phyloP scores from a whole-genome alignment of 1,284 basidiomycete species.

The Rhizopogon parksii region DNA sequence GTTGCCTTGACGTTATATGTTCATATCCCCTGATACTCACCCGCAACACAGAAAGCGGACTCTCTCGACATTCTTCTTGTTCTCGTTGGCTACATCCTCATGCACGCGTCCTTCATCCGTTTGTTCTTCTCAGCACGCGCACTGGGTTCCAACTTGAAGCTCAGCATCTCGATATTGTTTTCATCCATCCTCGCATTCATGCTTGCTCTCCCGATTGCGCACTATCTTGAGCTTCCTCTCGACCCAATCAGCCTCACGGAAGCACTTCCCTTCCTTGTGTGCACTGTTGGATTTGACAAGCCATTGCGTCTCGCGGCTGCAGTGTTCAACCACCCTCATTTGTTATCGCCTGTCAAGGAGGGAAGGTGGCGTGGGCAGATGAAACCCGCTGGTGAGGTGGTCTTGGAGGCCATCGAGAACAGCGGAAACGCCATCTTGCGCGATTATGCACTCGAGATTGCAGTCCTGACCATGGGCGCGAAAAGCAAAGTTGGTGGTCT shows the following conservation, averaged over 20 bases:
- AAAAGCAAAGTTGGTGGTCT: constrained; percentile 85
- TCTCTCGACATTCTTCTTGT: constrained; percentile 95
- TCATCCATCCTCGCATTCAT: constrained; percentile 87
- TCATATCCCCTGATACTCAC: constrained; percentile 6
- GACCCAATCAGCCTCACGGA: constrained; percentile 93
- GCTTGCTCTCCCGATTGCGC: constrained; percentile 79
- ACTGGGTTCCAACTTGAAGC: constrained; percentile 86
- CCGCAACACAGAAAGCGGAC: constrained; percentile 69
- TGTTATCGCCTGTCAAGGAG: constrained; percentile 45
- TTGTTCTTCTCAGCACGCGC: constrained; percentile 82
- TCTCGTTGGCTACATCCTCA: constrained; percentile 90
- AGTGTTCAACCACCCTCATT: constrained; percentile 83
- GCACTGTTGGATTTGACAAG: constrained; percentile 97
- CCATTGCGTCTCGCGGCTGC: constrained; percentile 88
- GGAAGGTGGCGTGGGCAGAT: constrained; percentile 41
- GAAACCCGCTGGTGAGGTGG: constrained; percentile 78
- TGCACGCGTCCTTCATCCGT: constrained; percentile 94
- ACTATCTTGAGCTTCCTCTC: constrained; percentile 79
- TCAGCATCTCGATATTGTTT: constrained; percentile 78
- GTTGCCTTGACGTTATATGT: constrained; percentile 14
- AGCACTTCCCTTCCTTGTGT: constrained; percentile 95
- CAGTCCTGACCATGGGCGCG: constrained; percentile 83
- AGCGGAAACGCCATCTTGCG: constrained; percentile 82
- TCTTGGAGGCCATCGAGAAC: constrained; percentile 75
- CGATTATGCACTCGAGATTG: constrained; percentile 91